Evolutionary conservation across 1,284 basidiomycete genomes (phyloP), one percentile per base, ranked within the genome.

Genomic region (Puccinia brachypodii): DNA sequence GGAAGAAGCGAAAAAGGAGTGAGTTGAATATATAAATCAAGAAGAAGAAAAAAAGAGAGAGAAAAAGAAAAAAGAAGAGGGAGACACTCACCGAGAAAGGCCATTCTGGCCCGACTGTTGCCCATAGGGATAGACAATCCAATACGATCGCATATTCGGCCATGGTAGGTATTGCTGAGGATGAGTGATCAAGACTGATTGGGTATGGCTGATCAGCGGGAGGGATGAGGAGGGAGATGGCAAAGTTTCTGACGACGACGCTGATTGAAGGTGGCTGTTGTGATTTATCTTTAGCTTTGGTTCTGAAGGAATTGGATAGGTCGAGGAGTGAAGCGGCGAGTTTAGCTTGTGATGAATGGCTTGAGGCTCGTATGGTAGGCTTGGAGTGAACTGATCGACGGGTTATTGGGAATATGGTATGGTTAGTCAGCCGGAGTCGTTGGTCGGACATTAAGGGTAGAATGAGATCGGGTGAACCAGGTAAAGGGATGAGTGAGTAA

Each of bases 81-180:
- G 31, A 47, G 58, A 42, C n/a, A 62, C 69, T 80, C 9, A 80
- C 78, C 7, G 78, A 80, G 38, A 72, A 60, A 73, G 78, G 78
- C 78, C 78, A 80, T 33, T 73, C 69, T 72, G 78, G 78, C 11
- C 69, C 69, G 69, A 38, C 42, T 22, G 78, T 80, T 14, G 68
- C 33, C 78, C 78, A 80, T 33, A 47, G 38, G 58, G 50, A 62
- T 28, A 80, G 28, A 62, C 66, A 80, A 42, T 80, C 78, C 31
- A 80, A 73, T 31, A 80, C 69, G 25, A 80, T 38, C 22, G 69
- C 78, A 40, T 80, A 80, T 73, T 80, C 78, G 36, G 56, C 78
- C 28, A 73, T n/a, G 6, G 71, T 7, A 31, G 33, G 22, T 8
- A n/a, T 7, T 25, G 47, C 16, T 33, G 71, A 22, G 33, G 33